Conservation (phyloP, 2,329 filamentous ascomycete species). For the Talaromyces sp. region DNA sequence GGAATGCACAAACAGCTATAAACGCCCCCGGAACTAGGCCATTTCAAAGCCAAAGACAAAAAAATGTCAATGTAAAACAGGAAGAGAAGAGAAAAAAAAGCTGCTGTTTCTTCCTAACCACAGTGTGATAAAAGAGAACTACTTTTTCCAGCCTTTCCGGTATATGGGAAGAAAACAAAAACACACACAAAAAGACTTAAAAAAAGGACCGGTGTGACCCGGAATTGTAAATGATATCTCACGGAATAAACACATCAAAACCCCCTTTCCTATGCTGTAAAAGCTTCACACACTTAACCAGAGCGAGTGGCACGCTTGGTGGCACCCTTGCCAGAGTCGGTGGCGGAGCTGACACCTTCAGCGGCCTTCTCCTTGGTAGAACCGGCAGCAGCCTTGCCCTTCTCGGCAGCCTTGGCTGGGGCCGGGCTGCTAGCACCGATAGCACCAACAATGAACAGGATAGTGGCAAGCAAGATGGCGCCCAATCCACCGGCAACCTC, state of each 20-base stretch:
- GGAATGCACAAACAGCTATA: not conserved
- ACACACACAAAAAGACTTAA: not conserved
- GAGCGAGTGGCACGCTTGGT: slow-evolving; percentile 57
- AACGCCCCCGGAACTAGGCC: not conserved
- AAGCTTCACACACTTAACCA: slow-evolving; percentile 29
- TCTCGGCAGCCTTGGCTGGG: slow-evolving; percentile 61
- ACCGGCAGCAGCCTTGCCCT: slow-evolving; percentile 67
- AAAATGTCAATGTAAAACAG: not conserved
- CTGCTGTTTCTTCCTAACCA: not conserved
- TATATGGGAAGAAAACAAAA: not conserved
- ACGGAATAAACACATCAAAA: not conserved
- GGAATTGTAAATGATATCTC: not conserved
- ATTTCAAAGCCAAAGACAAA: not conserved
- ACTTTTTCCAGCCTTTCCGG: not conserved
- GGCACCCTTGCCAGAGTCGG: slow-evolving; percentile 72
- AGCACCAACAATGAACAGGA: slow-evolving; percentile 66
- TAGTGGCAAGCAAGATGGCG: slow-evolving; percentile 63
- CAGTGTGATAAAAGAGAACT: not conserved
- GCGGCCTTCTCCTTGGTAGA: slow-evolving; percentile 62
- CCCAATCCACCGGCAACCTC: slow-evolving; percentile 81
- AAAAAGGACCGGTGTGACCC: not conserved
- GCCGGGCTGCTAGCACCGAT: slow-evolving; percentile 59
- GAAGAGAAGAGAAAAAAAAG: not conserved
- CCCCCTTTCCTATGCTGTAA: not conserved
- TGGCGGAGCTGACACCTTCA: slow-evolving; percentile 55